Conservation (phyloP, 352 stramenopile species). For the Plasmopara halstedii region DNA sequence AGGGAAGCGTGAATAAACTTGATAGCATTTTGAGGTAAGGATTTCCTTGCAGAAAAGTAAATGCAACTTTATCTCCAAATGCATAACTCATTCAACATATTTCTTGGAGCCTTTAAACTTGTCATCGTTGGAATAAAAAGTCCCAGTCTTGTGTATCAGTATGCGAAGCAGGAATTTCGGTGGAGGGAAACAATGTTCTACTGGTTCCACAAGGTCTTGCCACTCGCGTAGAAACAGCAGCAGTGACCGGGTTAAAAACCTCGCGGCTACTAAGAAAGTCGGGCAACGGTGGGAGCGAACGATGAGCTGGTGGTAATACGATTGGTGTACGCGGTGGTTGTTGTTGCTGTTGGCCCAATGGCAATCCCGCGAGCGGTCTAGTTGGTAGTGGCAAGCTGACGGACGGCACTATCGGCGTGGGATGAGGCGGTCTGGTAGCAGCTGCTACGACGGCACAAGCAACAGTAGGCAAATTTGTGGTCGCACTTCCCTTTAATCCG, state of each 20-base stretch:
- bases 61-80: not conserved
- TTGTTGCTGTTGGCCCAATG: constrained; percentile 15
- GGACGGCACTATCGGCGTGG: constrained; percentile 20
- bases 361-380: constrained; percentile 12
- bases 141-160: constrained; percentile 35
- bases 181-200: constrained; percentile 39
- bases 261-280: constrained; percentile 64
- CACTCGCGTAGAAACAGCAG: constrained; percentile 9
- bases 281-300: constrained; percentile 44
- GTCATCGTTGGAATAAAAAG: constrained; percentile 36
- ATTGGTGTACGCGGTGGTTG: constrained; percentile 37
- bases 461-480: constrained; percentile 17
- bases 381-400: constrained; percentile 27
- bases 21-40: constrained; percentile 66
- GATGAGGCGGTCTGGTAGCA: constrained; percentile 16
- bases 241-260: constrained; percentile 37
- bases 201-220: constrained; percentile 11
- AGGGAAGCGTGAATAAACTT: constrained; percentile 77
- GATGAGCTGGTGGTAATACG: constrained; percentile 40
- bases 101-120: not conserved
- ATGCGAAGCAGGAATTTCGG: constrained; percentile 24
- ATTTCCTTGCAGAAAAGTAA: no score
- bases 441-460: constrained; percentile 13
- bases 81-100: not conserved
- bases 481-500: constrained; percentile 1